Conservation (phyloP, 345 rosid species). For the Hevea brasiliensis region DNA sequence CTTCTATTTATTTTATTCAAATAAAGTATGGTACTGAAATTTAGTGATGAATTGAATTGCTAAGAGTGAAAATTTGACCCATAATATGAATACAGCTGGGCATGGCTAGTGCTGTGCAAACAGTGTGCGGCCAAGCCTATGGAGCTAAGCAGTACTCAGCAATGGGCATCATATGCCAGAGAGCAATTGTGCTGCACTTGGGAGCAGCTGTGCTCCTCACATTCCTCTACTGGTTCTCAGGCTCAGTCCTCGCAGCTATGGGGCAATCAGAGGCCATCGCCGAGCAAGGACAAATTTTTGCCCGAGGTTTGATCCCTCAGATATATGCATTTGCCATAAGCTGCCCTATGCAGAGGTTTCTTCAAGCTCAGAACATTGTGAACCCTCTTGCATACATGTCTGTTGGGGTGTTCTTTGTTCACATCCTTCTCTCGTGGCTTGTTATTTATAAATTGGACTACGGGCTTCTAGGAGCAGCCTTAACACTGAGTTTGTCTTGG, state of each 20-base stretch:
- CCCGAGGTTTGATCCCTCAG: constrained; percentile 70
- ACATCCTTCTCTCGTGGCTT: constrained; percentile 61
- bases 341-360: constrained; percentile 84
- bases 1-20: too few relatives aligned
- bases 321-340: constrained; percentile 68
- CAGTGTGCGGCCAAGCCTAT: constrained; percentile 91
- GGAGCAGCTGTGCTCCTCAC: constrained; percentile 68
- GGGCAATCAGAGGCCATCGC: constrained; percentile 69
- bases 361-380: constrained; percentile 91
- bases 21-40: too few relatives aligned
- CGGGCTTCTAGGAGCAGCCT: constrained; percentile 76
- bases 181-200: constrained; percentile 72
- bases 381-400: constrained; percentile 84
- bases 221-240: constrained; percentile 62
- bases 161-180: constrained; percentile 82
- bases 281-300: constrained; percentile 65
- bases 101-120: constrained; percentile 94
- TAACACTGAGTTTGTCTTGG: constrained; percentile 68
- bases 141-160: constrained; percentile 66
- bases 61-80: too few relatives aligned
- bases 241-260: constrained; percentile 44
- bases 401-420: constrained; percentile 62
- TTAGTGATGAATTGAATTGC: too few relatives aligned
- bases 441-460: constrained; percentile 44
- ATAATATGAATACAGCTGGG: constrained; percentile 47